These are phyloP conservation scores for Aegilops sharonensis DNA, from an alignment of 176 grass and related monocot species.

Conservation along the genomic window DNA sequence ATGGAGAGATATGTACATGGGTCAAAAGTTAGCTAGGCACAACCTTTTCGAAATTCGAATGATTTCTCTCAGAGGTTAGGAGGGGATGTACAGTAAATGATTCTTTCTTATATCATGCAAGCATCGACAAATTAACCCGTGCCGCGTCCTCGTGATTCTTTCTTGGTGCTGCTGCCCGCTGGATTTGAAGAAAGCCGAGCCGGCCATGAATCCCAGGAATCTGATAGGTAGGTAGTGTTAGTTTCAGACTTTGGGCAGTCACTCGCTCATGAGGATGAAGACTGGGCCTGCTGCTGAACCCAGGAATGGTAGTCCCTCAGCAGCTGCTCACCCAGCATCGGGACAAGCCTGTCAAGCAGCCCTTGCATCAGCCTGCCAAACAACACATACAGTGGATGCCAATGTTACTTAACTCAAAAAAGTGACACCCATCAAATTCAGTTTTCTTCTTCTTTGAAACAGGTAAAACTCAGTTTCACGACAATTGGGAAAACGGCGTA, in stretches of 20 bases:
- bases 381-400: background rate
- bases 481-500: background rate
- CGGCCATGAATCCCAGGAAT: background rate
- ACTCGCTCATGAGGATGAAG: background rate
- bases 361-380: conserved; percentile 76
- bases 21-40: too few relatives aligned
- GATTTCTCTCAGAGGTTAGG: too few relatives aligned
- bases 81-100: too few relatives aligned
- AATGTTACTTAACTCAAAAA: background rate
- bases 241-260: background rate
- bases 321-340: conserved; percentile 70
- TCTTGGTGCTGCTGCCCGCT: background rate
- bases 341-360: conserved; percentile 80
- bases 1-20: too few relatives aligned
- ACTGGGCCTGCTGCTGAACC: conserved; percentile 43
- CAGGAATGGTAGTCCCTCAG: conserved; percentile 71
- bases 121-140: background rate
- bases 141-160: background rate
- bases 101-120: background rate
- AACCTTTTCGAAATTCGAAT: too few relatives aligned
- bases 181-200: background rate
- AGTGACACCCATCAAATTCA: background rate
- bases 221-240: background rate
- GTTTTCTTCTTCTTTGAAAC: background rate
- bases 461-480: background rate